A percentile compares a stretch with the other conserved stretches of the same genome.
These are phyloP conservation scores for Funneliformis caledonium DNA, from an alignment of 371 early-diverging fungal genomes.

Conservation along the genomic window DNA sequence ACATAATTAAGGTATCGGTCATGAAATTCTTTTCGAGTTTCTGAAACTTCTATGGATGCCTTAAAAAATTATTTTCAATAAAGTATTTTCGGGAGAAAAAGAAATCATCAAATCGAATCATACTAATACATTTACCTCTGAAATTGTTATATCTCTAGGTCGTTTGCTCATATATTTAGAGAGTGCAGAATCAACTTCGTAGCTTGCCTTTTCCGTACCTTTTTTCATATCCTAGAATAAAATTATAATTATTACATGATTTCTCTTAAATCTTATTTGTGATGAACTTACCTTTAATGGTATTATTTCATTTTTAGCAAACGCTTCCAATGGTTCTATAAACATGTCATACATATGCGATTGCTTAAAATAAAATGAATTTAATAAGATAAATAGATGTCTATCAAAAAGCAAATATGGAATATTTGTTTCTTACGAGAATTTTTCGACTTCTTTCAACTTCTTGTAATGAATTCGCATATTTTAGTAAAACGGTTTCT, in stretches of 20 bases:
- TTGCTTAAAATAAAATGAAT: conserved; percentile 48
- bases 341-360: conserved; percentile 68
- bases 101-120: not conserved
- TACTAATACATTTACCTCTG: conserved; percentile 51
- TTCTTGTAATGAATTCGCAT: conserved; percentile 61
- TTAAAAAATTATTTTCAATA: conserved; percentile 37
- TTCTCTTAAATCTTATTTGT: not conserved
- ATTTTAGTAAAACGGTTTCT: conserved; percentile 45
- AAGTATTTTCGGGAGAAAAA: not conserved
- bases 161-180: conserved; percentile 66
- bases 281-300: conserved; percentile 61
- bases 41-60: conserved; percentile 66
- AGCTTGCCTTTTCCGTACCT: conserved; percentile 65
- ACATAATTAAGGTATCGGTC: conserved; percentile 70
- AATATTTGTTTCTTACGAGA: conserved; percentile 52
- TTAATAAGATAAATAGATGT: not conserved
- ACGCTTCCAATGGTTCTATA: conserved; percentile 64
- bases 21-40: conserved; percentile 65
- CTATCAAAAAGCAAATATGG: not conserved
- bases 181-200: conserved; percentile 66
- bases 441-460: conserved; percentile 65
- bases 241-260: not conserved
- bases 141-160: conserved; percentile 60
- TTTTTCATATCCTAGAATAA: conserved; percentile 60
- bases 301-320: conserved; percentile 58